phyloP scores from a whole-genome alignment of 345 rosid species.

The Heritiera fomes region DNA sequence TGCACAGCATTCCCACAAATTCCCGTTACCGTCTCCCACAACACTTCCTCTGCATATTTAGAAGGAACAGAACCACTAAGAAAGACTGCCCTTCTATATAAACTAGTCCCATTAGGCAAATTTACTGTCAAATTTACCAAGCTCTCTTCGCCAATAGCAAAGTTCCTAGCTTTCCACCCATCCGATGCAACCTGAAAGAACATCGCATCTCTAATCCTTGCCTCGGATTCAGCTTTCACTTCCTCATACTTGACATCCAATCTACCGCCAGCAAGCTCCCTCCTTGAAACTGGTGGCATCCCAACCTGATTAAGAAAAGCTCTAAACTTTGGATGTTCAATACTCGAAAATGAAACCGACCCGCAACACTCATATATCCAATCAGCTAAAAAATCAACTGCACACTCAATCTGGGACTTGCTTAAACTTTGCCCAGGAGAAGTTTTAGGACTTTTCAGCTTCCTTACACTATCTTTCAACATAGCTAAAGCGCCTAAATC shows the following conservation, averaged over 20 bases:
- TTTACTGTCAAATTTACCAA: slow-evolving; percentile 81
- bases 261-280: slow-evolving; percentile 62
- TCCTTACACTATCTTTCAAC: slow-evolving; percentile 97
- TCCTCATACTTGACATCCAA: slow-evolving; percentile 80
- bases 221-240: slow-evolving; percentile 75
- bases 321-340: slow-evolving; percentile 93
- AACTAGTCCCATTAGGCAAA: slow-evolving; percentile 95
- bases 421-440: slow-evolving; percentile 76
- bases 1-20: slow-evolving; percentile 84
- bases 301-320: slow-evolving; percentile 88
- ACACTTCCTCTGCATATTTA: slow-evolving; percentile 83
- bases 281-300: slow-evolving; percentile 70
- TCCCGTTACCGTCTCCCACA: slow-evolving; percentile 76
- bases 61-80: slow-evolving; percentile 71
- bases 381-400: slow-evolving; percentile 79
- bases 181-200: slow-evolving; percentile 90
- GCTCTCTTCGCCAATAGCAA: slow-evolving; percentile 46
- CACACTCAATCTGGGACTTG: slow-evolving; percentile 78
- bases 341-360: slow-evolving; percentile 82
- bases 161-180: slow-evolving; percentile 73
- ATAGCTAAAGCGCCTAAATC: slow-evolving; percentile 87
- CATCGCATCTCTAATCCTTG: slow-evolving; percentile 89
- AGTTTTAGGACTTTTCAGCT: slow-evolving; percentile 77
- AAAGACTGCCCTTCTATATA: slow-evolving; percentile 76
- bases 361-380: slow-evolving; percentile 98